Base-by-base conservation (phyloP, 108 stramenopile species). In the Epithemia pelagica region DNA sequence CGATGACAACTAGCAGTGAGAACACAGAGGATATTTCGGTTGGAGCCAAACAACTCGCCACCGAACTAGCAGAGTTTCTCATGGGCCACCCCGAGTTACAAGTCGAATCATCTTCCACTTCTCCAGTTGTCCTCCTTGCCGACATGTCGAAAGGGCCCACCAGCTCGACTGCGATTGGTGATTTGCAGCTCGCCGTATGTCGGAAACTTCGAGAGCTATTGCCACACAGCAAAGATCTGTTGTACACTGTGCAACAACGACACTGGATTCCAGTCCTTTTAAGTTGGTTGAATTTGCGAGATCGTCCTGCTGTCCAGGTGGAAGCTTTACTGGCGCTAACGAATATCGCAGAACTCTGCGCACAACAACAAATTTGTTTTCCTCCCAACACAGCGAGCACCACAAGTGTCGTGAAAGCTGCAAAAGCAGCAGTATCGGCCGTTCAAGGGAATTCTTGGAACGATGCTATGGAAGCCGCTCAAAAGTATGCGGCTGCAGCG, bases 231-330 rank as follows among this genome's bases (percentile, higher is more conserved):
- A 63, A 71, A 37, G 84, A 86, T 37, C 74, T 90, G 62, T 73
- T 93, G n/a, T 76, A 74, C 63, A 80, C 75, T 52, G 78, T 84
- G 20, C 76, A 85, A 61, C 80, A 84, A 56, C 46, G 78, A 33
- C 82, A 90, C 31, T 93, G 92, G 92, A 84, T 93, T 51, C 87
- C 89, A 10, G 23, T 84, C 37, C 76, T 93, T 30, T 63, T 90
- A 55, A 80, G 69, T 28, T 92, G 91, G 88, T 67, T 92, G 23
- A 86, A 80, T 32, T 56, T 83, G 29, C 76, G 85, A 66, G 84
- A 88, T 59, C 61, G 85, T 5, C 90, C 90, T 25, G 73, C 87
- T 3, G 85, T 91, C 2, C 90, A 91, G 67, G 85, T 91, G 22
- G 81, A 84, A 58, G 72, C 80, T n/a, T 62, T 86, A 58, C 58